These are phyloP conservation scores for Aspergillus tamarii DNA, from an alignment of 2,329 filamentous ascomycete species.

Conservation along the genomic window DNA sequence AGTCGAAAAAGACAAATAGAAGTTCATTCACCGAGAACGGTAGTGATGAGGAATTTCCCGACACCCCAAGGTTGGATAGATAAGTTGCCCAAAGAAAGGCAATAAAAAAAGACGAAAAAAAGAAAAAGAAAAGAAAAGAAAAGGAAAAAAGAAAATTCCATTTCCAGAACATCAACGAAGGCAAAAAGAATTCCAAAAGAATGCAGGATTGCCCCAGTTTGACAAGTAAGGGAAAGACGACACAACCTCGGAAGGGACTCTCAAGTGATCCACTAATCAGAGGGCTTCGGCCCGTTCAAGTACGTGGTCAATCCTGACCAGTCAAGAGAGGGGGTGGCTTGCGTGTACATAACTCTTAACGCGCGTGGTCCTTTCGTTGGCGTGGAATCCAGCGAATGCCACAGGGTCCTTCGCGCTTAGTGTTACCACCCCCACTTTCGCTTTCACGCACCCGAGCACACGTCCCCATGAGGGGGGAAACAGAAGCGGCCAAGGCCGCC, in stretches of 20 bases:
- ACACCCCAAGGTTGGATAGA: not conserved
- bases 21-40: not conserved
- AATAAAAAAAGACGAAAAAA: not conserved
- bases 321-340: conserved; percentile 4
- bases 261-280: conserved; percentile 3
- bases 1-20: not conserved
- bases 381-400: not conserved
- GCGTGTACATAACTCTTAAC: conserved; percentile 7
- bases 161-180: conserved; percentile 5
- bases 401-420: conserved; percentile 2
- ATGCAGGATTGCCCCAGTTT: conserved; percentile 5
- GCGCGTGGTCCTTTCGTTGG: conserved; percentile 4
- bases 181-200: conserved; percentile 6
- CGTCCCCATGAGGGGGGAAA: not conserved
- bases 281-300: conserved; percentile 7
- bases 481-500: not conserved
- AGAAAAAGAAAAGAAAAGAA: not conserved
- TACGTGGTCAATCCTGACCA: not conserved
- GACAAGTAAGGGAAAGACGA: not conserved
- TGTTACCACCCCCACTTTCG: not conserved
- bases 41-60: not conserved
- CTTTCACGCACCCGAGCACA: not conserved
- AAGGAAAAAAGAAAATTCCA: not conserved
- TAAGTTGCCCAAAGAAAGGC: not conserved
- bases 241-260: not conserved